Conservation (phyloP, 805 yeast genomes). For the Wickerhamiella brachini region DNA sequence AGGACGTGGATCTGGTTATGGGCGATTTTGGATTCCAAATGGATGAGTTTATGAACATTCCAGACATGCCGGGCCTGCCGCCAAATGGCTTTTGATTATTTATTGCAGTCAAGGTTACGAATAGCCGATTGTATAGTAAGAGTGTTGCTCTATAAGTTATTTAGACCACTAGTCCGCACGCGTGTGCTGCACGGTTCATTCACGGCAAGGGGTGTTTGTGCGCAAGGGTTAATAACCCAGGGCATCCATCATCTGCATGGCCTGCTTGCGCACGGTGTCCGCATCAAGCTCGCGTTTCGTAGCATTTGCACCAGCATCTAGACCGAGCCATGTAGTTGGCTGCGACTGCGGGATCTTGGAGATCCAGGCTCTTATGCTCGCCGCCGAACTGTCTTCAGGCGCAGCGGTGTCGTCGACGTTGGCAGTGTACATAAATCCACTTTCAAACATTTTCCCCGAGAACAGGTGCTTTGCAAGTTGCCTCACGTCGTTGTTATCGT, state of each 20-base stretch:
- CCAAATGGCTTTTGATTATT: neutral
- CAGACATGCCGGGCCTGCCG: neutral
- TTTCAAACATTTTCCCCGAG: neutral
- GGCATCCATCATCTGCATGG: neutral
- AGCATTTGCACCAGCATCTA: neutral
- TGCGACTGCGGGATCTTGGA: neutral
- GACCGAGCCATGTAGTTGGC: neutral
- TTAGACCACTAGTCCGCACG: too few species aligned
- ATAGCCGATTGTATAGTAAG: neutral
- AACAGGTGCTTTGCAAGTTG: conserved; percentile 8
- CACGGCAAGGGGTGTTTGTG: neutral
- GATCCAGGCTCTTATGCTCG: neutral
- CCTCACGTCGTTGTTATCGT: conserved; percentile 13
- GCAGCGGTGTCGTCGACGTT: neutral
- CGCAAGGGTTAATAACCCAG: neutral
- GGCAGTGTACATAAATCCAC: neutral
- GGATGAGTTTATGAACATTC: conserved; percentile 15
- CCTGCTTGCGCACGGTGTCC: neutral
- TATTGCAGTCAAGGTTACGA: neutral
- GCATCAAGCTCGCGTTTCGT: neutral
- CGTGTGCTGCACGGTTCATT: too few species aligned
- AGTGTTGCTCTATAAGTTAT: neutral
- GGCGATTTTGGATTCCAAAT: conserved; percentile 81
- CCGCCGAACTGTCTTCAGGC: neutral
- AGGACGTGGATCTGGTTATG: conserved; percentile 77